phyloP scores from a whole-genome alignment of 345 rosid genomes.

The Mangifera indica region DNA sequence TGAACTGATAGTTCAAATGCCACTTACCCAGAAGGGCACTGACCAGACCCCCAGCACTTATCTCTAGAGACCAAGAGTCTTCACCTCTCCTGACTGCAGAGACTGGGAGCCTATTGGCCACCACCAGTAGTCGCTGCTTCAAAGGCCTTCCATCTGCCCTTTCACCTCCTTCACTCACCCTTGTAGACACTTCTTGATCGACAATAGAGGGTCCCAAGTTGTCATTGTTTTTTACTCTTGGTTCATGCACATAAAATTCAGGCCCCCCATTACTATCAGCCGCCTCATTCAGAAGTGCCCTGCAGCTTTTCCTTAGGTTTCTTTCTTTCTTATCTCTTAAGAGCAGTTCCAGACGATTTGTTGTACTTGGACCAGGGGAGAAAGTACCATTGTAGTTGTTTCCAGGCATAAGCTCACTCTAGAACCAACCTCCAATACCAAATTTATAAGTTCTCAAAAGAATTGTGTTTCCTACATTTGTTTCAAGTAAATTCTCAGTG shows the following conservation, averaged over 20 bases:
- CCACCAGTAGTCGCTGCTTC: slow-evolving; percentile 87
- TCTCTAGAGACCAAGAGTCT: slow-evolving; percentile 92
- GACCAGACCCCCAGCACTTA: slow-evolving; percentile 97
- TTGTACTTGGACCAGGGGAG: slow-evolving; percentile 45
- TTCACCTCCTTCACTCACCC: slow-evolving; percentile 51
- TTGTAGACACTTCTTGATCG: slow-evolving; percentile 60
- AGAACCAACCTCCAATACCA: slow-evolving; percentile 33
- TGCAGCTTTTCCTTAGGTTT: slow-evolving; percentile 63
- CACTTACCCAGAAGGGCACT: slow-evolving; percentile 86
- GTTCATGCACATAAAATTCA: slow-evolving; percentile 52
- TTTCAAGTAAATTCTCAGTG: slow-evolving; percentile 22
- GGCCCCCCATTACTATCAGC: slow-evolving; percentile 37
- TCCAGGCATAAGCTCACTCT: slow-evolving; percentile 87
- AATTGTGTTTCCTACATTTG: slow-evolving; percentile 55
- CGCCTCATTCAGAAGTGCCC: slow-evolving; percentile 50
- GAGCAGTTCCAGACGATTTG: slow-evolving; percentile 71
- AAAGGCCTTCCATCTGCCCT: slow-evolving; percentile 64
- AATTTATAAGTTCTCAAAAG: slow-evolving; percentile 30
- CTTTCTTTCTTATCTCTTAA: slow-evolving; percentile 49
- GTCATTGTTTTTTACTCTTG: slow-evolving; percentile 50
- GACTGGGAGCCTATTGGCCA: slow-evolving; percentile 96
- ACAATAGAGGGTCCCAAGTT: slow-evolving; percentile 46
- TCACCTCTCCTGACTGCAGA: slow-evolving; percentile 95
- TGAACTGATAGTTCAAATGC: not conserved
- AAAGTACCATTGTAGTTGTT: slow-evolving; percentile 74